phyloP scores from a whole-genome alignment of 345 rosid genomes.

The Gossypium sturtianum region DNA sequence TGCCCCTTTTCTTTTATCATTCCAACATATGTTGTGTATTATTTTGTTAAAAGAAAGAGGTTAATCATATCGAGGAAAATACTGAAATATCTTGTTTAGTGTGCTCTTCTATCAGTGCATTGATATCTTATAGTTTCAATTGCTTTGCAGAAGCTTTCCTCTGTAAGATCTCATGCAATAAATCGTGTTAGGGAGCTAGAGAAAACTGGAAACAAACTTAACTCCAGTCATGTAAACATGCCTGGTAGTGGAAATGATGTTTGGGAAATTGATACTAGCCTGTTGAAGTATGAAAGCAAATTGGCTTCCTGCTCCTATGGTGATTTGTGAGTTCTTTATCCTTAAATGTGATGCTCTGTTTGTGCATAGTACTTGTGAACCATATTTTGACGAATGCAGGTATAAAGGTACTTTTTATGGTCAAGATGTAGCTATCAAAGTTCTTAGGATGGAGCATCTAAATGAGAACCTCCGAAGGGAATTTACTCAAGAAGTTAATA shows the following conservation, averaged over 20 bases:
- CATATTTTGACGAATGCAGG: conserved; percentile 26
- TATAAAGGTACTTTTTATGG: conserved; percentile 43
- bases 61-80: background rate
- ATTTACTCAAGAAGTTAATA: conserved; percentile 49
- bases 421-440: conserved; percentile 55
- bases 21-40: background rate
- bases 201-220: conserved; percentile 22
- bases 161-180: conserved; percentile 17
- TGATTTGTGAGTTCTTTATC: conserved; percentile 39
- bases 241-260: conserved; percentile 42
- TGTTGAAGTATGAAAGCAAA: conserved; percentile 38
- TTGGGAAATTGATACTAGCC: conserved; percentile 54
- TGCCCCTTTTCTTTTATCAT: background rate
- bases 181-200: conserved; percentile 26
- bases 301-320: conserved; percentile 41
- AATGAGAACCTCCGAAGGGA: conserved; percentile 34
- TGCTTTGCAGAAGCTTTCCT: conserved; percentile 40
- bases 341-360: background rate
- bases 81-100: background rate
- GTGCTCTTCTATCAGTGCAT: conserved; percentile 5
- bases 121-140: conserved; percentile 26
- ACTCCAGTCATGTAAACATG: conserved; percentile 20
- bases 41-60: conserved; percentile 6
- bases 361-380: conserved; percentile 7
- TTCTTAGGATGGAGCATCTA: conserved; percentile 36